Conservation (phyloP, 139 green algal genomes). For the Pleodorina starrii region DNA sequence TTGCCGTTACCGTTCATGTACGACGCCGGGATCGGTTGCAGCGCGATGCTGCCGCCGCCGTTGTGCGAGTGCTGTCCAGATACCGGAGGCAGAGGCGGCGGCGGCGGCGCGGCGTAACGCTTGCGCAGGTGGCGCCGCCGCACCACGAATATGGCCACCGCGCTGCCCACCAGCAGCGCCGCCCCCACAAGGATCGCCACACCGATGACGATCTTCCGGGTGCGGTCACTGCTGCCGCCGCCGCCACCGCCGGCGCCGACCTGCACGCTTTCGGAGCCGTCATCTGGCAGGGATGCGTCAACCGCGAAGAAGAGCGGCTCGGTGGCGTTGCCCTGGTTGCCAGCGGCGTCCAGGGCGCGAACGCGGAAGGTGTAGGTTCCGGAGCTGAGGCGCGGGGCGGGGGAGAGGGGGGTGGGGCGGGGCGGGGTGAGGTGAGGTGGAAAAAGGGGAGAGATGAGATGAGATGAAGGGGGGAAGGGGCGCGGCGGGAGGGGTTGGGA, state of each 20-base stretch:
- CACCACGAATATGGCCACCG: neutral
- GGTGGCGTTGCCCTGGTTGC: conserved; percentile 17
- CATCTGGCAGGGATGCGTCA: neutral
- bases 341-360: neutral
- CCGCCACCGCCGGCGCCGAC: neutral
- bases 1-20: neutral
- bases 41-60: neutral
- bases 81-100: too few species aligned
- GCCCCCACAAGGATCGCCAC: neutral
- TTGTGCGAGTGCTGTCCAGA: neutral
- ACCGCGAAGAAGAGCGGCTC: neutral
- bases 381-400: neutral
- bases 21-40: too few species aligned
- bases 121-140: neutral
- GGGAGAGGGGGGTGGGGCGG: neutral
- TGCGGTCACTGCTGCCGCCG: neutral
- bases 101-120: neutral
- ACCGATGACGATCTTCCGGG: neutral
- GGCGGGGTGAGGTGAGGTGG: neutral
- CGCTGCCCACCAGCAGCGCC: neutral
- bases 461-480: neutral
- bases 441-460: neutral
- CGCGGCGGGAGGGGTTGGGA: too few species aligned
- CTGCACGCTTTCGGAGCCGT: neutral
- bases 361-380: conserved; percentile 29